phyloP scores from a whole-genome alignment of 2,329 filamentous ascomycete species.

The Periconia macrospinosa region DNA sequence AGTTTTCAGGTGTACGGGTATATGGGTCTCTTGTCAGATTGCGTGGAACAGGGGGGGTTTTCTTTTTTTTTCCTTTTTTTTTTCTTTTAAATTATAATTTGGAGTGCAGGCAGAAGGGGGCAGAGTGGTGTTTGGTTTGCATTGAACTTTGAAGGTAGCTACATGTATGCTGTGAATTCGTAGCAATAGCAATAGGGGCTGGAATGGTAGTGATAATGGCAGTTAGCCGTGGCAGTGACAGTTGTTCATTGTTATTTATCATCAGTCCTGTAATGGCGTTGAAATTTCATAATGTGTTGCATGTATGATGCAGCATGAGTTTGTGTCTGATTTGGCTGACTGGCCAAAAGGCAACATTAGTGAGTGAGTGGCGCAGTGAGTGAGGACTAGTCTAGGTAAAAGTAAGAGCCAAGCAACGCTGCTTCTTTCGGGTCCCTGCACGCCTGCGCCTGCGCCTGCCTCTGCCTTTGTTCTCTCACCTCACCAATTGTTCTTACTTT shows the following conservation, averaged over 20 bases:
- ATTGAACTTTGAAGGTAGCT: not conserved
- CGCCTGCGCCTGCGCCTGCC: conserved; percentile 12
- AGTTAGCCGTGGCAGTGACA: no score
- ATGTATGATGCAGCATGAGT: no score
- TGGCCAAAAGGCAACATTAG: not conserved
- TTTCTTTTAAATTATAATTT: not conserved
- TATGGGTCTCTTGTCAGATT: not conserved
- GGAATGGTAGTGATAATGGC: no score
- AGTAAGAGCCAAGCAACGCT: no score
- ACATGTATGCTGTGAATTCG: no score
- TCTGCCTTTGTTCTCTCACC: conserved; percentile 11
- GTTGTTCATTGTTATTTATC: no score
- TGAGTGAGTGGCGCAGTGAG: not conserved
- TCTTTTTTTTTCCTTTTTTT: not conserved
- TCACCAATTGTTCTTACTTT: not conserved
- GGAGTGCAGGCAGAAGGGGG: not conserved
- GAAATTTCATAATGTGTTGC: no score
- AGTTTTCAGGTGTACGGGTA: not conserved
- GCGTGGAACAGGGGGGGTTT: not conserved
- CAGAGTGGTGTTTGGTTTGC: not conserved
- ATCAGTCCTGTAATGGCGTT: no score
- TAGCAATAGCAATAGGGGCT: no score
- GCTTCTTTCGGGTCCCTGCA: conserved; percentile 1
- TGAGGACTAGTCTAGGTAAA: not conserved
- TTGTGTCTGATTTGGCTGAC: not conserved